phyloP scores from a whole-genome alignment of 2,329 filamentous ascomycete species.

The Lecanoromycetidae sp. region DNA sequence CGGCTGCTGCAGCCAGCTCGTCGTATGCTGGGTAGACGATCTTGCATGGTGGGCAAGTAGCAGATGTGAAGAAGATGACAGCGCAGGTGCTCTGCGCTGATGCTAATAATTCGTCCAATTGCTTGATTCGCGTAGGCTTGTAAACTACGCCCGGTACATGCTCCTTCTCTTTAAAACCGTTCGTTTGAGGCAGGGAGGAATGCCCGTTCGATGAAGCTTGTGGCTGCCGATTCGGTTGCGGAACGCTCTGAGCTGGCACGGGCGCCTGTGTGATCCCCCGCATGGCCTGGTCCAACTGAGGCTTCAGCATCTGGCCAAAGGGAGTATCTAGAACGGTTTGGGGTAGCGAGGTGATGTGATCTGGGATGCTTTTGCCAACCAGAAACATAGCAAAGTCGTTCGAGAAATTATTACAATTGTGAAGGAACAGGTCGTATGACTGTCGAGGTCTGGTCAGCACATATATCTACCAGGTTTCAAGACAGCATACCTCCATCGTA shows the following conservation, averaged over 20 bases:
- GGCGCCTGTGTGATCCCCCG: constrained; percentile 50
- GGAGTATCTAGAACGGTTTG: constrained; percentile 74
- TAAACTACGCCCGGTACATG: constrained; percentile 41
- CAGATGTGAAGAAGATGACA: constrained; percentile 84
- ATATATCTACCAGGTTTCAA: background rate
- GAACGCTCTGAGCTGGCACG: constrained; percentile 22
- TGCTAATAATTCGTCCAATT: constrained; percentile 49
- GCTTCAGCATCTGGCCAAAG: constrained; percentile 76
- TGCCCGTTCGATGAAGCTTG: constrained; percentile 4
- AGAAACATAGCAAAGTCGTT: constrained; percentile 87
- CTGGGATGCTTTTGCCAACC: constrained; percentile 75
- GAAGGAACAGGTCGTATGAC: constrained; percentile 77
- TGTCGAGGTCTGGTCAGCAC: constrained; percentile 26
- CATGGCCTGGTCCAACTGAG: constrained; percentile 57
- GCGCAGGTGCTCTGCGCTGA: constrained; percentile 56
- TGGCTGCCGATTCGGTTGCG: constrained; percentile 21
- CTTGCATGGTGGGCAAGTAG: constrained; percentile 76
- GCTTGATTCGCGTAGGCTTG: constrained; percentile 45
- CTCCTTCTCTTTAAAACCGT: constrained; percentile 21
- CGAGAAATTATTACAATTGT: constrained; percentile 97
- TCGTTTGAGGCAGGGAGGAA: constrained; percentile 21
- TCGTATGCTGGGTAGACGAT: constrained; percentile 71
- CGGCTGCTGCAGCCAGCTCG: constrained; percentile 61
- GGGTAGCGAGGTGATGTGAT: constrained; percentile 74
- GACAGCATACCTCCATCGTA: constrained; percentile 53